phyloP scores from a whole-genome alignment of 2,329 filamentous ascomycete genomes.

The Pestalotiopsis sp. region DNA sequence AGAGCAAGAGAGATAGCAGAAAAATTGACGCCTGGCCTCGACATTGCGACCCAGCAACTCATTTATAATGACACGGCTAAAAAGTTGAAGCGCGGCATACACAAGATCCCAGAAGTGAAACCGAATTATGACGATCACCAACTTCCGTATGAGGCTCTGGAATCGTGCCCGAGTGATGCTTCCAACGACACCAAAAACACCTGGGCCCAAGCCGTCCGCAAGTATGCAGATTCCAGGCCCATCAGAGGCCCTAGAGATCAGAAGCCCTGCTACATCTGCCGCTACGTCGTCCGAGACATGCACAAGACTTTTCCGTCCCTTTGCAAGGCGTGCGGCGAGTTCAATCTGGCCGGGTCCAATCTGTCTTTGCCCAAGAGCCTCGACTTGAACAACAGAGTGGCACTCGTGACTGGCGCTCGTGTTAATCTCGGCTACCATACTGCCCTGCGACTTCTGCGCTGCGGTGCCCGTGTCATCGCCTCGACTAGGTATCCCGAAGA shows the following conservation, averaged over 20 bases:
- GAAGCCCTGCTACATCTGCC: slow-evolving; percentile 36
- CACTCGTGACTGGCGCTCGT: slow-evolving; percentile 37
- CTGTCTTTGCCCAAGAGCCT: slow-evolving; percentile 32
- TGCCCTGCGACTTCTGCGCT: slow-evolving; percentile 35
- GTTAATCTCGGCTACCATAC: slow-evolving; percentile 37
- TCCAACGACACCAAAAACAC: neutral
- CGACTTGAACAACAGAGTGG: slow-evolving; percentile 26
- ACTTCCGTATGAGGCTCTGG: neutral
- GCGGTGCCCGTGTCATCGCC: slow-evolving; percentile 36
- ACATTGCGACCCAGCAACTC: neutral
- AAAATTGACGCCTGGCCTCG: neutral
- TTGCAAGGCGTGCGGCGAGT: slow-evolving; percentile 35
- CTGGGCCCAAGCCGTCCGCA: neutral
- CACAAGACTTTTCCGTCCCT: slow-evolving; percentile 25
- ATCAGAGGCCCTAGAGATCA: neutral
- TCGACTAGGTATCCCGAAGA: slow-evolving; percentile 38
- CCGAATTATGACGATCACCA: neutral
- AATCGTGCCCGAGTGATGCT: neutral
- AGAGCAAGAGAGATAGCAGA: neutral
- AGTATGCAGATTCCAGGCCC: neutral
- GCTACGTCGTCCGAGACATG: slow-evolving; percentile 24
- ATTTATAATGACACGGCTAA: neutral
- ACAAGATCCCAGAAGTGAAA: neutral
- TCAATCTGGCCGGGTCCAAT: slow-evolving; percentile 32
- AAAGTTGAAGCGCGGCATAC: neutral